phyloP scores from a whole-genome alignment of 805 yeast species.

The Schwanniomyces vanrijiae region DNA sequence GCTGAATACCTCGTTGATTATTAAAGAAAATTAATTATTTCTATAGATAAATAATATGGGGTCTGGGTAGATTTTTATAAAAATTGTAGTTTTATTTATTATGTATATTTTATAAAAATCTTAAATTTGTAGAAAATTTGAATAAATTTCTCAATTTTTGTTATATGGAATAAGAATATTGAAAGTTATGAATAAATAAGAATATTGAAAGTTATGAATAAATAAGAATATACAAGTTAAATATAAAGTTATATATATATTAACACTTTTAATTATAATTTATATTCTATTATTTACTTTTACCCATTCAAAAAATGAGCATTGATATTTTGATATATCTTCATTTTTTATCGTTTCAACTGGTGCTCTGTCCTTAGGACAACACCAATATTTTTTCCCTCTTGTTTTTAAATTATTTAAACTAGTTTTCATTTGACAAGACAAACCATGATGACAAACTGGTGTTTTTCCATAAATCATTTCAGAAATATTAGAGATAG shows the following conservation, averaged over 20 bases:
- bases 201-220: too few relatives aligned
- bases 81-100: not conserved
- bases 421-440: conserved; percentile 29
- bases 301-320: conserved; percentile 18
- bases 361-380: conserved; percentile 12
- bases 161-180: too few relatives aligned
- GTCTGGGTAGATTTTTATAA: not conserved
- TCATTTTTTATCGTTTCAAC: not conserved
- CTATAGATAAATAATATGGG: conserved; percentile 2
- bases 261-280: too few relatives aligned
- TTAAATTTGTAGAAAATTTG: too few relatives aligned
- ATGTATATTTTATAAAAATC: too few relatives aligned
- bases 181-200: too few relatives aligned
- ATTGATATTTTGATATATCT: conserved; percentile 11
- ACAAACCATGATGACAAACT: conserved; percentile 23
- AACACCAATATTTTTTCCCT: conserved; percentile 35
- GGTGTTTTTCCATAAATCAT: conserved; percentile 26
- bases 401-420: conserved; percentile 18
- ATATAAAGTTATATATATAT: too few relatives aligned
- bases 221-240: too few relatives aligned
- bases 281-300: not conserved
- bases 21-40: conserved; percentile 1
- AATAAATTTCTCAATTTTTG: too few relatives aligned
- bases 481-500: conserved; percentile 10
- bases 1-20: not conserved